These are phyloP conservation scores for Pyrus bretschneideri DNA, from an alignment of 306 rosid genomes.

Conservation along the genomic window DNA sequence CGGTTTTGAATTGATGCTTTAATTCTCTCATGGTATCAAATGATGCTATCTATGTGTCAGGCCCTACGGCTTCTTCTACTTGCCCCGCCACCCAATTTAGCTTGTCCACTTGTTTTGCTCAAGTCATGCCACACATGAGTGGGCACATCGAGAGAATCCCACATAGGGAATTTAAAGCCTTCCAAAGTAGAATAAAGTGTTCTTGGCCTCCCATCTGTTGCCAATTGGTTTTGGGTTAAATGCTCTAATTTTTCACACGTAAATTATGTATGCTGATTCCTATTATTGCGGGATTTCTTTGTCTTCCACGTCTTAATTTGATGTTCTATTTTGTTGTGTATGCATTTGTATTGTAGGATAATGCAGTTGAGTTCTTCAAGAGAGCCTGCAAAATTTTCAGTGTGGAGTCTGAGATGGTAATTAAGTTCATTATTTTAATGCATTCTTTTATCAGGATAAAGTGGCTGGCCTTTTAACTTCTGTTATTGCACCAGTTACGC, in stretches of 20 bases:
- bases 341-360: conserved; percentile 53
- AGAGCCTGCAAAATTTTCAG: conserved; percentile 90
- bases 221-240: neutral
- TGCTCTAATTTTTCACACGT: neutral
- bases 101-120: neutral
- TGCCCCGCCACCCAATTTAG: neutral
- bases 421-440: conserved; percentile 14
- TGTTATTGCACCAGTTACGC: conserved; percentile 56
- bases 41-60: neutral
- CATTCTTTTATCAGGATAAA: conserved; percentile 16
- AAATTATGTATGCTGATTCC: neutral
- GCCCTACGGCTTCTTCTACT: neutral
- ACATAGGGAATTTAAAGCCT: neutral
- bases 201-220: neutral
- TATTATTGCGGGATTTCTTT: neutral
- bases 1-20: neutral
- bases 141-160: neutral
- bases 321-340: conserved; percentile 4
- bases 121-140: neutral
- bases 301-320: conserved; percentile 9
- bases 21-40: neutral
- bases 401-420: conserved; percentile 84
- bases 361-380: conserved; percentile 63
- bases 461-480: conserved; percentile 20
- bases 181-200: neutral